Evolutionary conservation across 805 yeast species (phyloP).

Genomic region (Helenozyma rhizophorensis): DNA sequence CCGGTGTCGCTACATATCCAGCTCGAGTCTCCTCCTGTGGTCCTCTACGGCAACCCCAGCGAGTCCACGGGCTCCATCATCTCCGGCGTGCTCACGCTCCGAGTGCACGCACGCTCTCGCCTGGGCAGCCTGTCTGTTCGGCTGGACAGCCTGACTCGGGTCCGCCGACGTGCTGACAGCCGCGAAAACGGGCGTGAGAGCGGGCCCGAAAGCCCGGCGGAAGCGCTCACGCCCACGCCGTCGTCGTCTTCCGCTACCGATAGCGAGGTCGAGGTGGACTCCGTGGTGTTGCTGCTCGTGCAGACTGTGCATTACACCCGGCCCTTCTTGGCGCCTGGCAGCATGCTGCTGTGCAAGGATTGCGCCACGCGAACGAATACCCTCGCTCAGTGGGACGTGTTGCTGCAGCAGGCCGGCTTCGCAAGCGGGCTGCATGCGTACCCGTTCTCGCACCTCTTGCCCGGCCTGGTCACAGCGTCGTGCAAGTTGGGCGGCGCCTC

Average conservation of each 20-base stretch:
- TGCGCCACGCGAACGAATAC: slow-evolving; percentile 56
- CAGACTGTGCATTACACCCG: slow-evolving; percentile 65
- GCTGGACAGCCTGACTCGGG: no score
- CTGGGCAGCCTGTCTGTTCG: no score
- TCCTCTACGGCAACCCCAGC: slow-evolving; percentile 71
- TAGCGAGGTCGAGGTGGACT: slow-evolving; percentile 26
- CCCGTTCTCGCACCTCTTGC: slow-evolving; percentile 86
- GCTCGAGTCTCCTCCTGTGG: slow-evolving; percentile 88
- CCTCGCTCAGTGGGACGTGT: slow-evolving; percentile 85
- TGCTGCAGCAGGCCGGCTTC: slow-evolving; percentile 54
- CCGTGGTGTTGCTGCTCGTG: slow-evolving; percentile 62
- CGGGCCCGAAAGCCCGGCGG: no score
- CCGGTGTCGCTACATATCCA: slow-evolving; percentile 47
- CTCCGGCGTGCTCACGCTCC: slow-evolving; percentile 68
- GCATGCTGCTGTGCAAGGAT: slow-evolving; percentile 49
- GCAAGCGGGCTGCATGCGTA: slow-evolving; percentile 73
- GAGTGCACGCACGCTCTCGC: slow-evolving; percentile 9
- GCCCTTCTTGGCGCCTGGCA: slow-evolving; percentile 60
- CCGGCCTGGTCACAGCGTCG: slow-evolving; percentile 85
- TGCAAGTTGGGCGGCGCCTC: slow-evolving; percentile 54
- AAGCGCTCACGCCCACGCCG: background rate
- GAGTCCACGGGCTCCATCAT: slow-evolving; percentile 85
- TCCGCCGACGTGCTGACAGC: no score
- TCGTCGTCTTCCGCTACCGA: background rate
- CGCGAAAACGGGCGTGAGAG: no score